Evolutionary conservation across 2,329 filamentous ascomycete species (phyloP), one percentile per base, ranked within the genome.

Genomic region (Fonsecaea erecta): DNA sequence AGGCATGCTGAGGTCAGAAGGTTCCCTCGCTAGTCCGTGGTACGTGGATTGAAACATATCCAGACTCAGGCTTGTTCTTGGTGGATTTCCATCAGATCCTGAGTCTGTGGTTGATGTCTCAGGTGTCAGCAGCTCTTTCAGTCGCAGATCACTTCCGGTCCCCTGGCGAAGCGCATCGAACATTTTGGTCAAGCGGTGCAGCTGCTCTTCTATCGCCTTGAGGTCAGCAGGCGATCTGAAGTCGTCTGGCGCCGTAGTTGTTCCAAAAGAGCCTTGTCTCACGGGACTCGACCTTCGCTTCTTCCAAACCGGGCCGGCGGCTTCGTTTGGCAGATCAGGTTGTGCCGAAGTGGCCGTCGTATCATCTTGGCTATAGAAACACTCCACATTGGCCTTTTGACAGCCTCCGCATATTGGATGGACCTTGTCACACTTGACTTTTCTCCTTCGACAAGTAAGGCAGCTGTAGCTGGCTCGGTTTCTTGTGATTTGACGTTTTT

Each of bases 391-490:
- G 51, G 77, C 80, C 64, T 81, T 82, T 62, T 71, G 65, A 66
- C 80, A 82, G 57, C 79, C 81, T 30, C 78, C 77, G 69, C 80
- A 82, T 14, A 78, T 70, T 6, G 80, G 80, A 69, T 80, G 80
- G 30, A 75, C 74, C 72, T 81, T 80, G 70, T 80, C 76, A 66
- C 80, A 82, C 75, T 81, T 82, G 55, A 82, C 78, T 68, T 82
- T 82, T 32, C 80, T 75, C 63, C 77, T 73, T 54, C 80, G 77
- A 71, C 80, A 82, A 1, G 75, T 79, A 69, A 80, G 76, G 65
- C 80, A 82, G 68, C 78, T 80, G 68, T 82, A 81, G 68, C 79
- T 81, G 35, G 78, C 75, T 55, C 80, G 77, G 53, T 79, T 81
- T 18, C 80, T 77, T 40, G 80, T 82, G 58, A 82, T 82, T 62